Conservation (phyloP, 495 filamentous ascomycete species). For the Bombardia bombarda region DNA sequence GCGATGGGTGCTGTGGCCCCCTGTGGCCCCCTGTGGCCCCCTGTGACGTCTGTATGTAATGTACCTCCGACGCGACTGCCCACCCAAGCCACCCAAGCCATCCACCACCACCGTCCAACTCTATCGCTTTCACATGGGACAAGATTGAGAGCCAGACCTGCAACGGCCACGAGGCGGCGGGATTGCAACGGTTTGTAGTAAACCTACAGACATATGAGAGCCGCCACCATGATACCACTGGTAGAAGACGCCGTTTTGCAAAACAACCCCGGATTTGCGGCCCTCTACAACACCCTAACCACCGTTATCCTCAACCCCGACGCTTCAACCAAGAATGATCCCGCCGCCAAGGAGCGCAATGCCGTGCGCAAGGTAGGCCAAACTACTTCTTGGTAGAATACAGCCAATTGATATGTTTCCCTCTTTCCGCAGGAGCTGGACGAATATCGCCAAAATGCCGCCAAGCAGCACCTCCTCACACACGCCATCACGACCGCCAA, state of each 20-base stretch:
- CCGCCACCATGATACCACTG: conserved; percentile 50
- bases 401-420: neutral
- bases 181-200: too few relatives aligned
- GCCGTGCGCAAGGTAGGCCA: conserved; percentile 45
- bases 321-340: conserved; percentile 51
- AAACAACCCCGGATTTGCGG: conserved; percentile 57
- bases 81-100: too few relatives aligned
- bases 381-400: neutral
- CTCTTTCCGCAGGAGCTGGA: conserved; percentile 28
- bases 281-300: conserved; percentile 53
- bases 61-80: too few relatives aligned
- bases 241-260: conserved; percentile 54
- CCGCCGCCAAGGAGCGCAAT: conserved; percentile 44
- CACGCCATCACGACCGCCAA: conserved; percentile 27
- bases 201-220: too few relatives aligned
- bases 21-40: too few relatives aligned
- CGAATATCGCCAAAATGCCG: conserved; percentile 29
- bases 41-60: too few relatives aligned
- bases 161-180: too few relatives aligned
- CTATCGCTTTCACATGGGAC: neutral
- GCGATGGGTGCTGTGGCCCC: too few relatives aligned
- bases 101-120: neutral
- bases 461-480: conserved; percentile 31
- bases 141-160: neutral
- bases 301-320: conserved; percentile 50